A percentile compares a stretch with the other conserved stretches of the same genome.
Evolutionary conservation across 192 early-diverging fungal species (phyloP).

Genomic region (Entrophospora sp.): DNA sequence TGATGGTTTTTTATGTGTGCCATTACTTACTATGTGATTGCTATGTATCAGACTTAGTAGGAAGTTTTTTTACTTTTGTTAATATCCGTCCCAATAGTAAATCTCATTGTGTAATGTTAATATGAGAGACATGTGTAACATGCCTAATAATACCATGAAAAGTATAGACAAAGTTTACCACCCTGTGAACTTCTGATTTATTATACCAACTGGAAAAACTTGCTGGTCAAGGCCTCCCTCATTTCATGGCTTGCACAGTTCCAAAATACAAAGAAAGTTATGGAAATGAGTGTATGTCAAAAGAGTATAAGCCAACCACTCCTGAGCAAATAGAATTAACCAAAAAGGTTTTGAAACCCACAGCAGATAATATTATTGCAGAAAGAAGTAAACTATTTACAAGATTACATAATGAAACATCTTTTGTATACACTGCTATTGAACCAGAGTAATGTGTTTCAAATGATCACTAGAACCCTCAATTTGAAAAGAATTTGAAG

Average conservation of each 20-base stretch:
- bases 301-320: constrained; percentile 8
- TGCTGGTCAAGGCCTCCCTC: background rate
- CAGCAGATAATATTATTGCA: background rate
- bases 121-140: background rate
- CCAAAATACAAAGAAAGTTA: constrained; percentile 8
- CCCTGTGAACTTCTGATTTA: background rate
- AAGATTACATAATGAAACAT: background rate
- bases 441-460: background rate
- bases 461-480: background rate
- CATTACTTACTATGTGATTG: too few species aligned
- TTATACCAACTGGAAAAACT: background rate
- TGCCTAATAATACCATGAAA: background rate
- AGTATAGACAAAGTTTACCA: constrained; percentile 5
- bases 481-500: constrained; percentile 3
- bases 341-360: background rate
- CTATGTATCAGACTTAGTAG: background rate
- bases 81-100: constrained; percentile 3
- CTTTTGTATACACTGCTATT: constrained; percentile 2
- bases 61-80: background rate
- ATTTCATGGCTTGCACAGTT: background rate
- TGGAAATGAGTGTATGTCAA: background rate
- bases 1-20: too few species aligned
- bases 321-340: too few species aligned
- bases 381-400: background rate
- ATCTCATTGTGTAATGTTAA: constrained; percentile 1